A percentile compares a stretch with the other conserved stretches of the same genome.
phyloP scores from a whole-genome alignment of 176 grass and related monocot species.

The Phoenix dactylifera region DNA sequence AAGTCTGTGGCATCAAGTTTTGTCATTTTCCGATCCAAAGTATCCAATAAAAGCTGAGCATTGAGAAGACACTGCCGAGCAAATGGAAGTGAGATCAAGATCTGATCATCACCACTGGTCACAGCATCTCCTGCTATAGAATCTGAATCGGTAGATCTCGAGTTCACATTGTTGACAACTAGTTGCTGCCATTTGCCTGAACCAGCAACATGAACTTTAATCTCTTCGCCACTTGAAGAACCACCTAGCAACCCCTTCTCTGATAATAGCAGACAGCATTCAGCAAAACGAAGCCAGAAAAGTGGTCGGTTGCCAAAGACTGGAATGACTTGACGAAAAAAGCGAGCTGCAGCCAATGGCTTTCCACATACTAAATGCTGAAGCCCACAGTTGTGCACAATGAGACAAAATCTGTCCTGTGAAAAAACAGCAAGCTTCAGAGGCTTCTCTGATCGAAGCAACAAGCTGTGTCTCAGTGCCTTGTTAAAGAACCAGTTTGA shows the following conservation, averaged over 20 bases:
- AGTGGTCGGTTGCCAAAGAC: constrained; percentile 50
- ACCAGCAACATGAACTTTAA: constrained; percentile 62
- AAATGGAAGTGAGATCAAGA: constrained; percentile 51
- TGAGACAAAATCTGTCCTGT: constrained; percentile 54
- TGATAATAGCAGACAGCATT: constrained; percentile 65
- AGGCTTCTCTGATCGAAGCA: constrained; percentile 50
- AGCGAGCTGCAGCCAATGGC: constrained; percentile 57
- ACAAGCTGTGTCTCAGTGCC: constrained; percentile 47
- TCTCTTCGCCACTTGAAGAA: constrained; percentile 34
- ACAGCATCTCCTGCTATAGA: constrained; percentile 17
- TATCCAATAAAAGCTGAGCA: constrained; percentile 50
- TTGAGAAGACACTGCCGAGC: constrained; percentile 69
- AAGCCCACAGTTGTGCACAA: constrained; percentile 76
- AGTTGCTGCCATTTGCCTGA: constrained; percentile 58
- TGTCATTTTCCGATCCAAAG: constrained; percentile 21
- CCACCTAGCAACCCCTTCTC: constrained; percentile 49
- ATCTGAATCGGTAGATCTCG: constrained; percentile 20
- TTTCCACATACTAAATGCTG: constrained; percentile 75
- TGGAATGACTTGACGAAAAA: constrained; percentile 53
- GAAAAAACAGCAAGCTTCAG: constrained; percentile 52
- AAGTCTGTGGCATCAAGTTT: not conserved
- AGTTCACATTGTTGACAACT: constrained; percentile 38
- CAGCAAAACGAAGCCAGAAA: constrained; percentile 89
- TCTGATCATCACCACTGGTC: constrained; percentile 21
- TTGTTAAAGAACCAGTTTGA: constrained; percentile 68